These are phyloP conservation scores for Chrysoporthe deuterocubensis DNA, from an alignment of 2,329 filamentous ascomycete species.

Conservation along the genomic window DNA sequence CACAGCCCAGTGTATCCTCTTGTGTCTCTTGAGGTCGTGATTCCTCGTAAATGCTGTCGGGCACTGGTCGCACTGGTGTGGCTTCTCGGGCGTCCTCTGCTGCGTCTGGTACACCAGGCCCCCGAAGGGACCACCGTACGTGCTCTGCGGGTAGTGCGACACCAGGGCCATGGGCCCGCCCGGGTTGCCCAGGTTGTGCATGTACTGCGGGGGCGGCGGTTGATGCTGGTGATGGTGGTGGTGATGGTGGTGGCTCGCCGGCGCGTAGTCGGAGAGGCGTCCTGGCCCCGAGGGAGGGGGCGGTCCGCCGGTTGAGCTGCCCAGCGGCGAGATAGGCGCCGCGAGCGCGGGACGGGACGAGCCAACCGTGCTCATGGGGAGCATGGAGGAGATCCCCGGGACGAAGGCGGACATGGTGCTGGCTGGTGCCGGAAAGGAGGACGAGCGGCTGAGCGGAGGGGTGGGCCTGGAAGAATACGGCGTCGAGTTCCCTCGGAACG, in stretches of 20 bases:
- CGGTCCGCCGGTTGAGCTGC: constrained; percentile 23
- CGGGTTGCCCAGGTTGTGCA: constrained; percentile 79
- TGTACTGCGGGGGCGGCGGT: constrained; percentile 34
- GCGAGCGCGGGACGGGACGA: constrained; percentile 47
- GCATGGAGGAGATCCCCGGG: constrained; percentile 29
- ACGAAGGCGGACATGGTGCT: constrained; percentile 27
- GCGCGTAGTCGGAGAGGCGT: constrained; percentile 34
- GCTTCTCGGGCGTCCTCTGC: constrained; percentile 69
- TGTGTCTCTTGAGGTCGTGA: constrained; percentile 94
- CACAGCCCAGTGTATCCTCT: constrained; percentile 90
- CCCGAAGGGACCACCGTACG: constrained; percentile 27
- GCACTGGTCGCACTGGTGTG: constrained; percentile 93
- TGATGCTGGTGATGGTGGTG: constrained; percentile 47
- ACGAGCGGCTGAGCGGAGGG: constrained; percentile 26
- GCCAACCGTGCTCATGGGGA: constrained; percentile 24
- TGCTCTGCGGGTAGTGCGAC: constrained; percentile 35
- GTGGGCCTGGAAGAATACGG: constrained; percentile 26
- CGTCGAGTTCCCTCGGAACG: constrained; percentile 26
- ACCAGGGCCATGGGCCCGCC: constrained; percentile 74
- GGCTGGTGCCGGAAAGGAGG: constrained; percentile 25
- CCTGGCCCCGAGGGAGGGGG: constrained; percentile 14
- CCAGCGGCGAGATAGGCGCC: constrained; percentile 40
- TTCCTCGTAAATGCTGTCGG: constrained; percentile 94
- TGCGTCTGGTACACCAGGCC: constrained; percentile 50
- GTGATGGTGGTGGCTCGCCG: constrained; percentile 41